Conservation (phyloP, 441 rosid genomes). For the Isatis lusitanica region DNA sequence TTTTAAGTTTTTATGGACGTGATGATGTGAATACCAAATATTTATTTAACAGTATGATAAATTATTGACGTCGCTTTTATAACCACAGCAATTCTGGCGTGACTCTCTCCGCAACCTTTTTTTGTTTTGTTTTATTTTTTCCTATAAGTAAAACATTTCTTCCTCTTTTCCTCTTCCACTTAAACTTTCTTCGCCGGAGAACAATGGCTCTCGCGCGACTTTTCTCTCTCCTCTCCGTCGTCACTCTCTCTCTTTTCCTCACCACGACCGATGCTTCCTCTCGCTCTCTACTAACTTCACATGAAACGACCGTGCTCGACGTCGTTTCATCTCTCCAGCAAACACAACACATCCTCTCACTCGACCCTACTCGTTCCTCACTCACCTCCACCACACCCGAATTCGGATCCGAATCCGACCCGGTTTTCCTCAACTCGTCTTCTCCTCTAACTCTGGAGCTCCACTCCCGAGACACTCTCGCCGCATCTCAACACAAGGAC, state of each 20-base stretch:
- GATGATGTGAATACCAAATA: slow-evolving; percentile 4
- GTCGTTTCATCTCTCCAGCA: slow-evolving; percentile 54
- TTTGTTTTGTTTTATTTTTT: not conserved
- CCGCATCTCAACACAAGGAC: slow-evolving; percentile 45
- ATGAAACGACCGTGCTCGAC: slow-evolving; percentile 44
- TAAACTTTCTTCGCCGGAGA: slow-evolving; percentile 14
- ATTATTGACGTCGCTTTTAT: slow-evolving; percentile 29
- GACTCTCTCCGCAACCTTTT: slow-evolving; percentile 24
- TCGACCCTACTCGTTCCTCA: slow-evolving; percentile 42
- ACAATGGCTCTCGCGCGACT: slow-evolving; percentile 20
- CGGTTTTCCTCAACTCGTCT: slow-evolving; percentile 34
- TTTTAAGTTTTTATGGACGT: too few species aligned
- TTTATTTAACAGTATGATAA: not conserved
- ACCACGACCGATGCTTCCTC: slow-evolving; percentile 34
- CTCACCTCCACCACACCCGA: slow-evolving; percentile 7
- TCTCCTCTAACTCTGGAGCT: slow-evolving; percentile 56
- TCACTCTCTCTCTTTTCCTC: slow-evolving; percentile 22
- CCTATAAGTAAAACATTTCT: slow-evolving; percentile 26
- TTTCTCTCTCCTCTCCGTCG: slow-evolving; percentile 25
- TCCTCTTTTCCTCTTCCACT: slow-evolving; percentile 13
- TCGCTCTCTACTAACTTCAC: slow-evolving; percentile 34
- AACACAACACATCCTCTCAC: slow-evolving; percentile 51
- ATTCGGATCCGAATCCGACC: not conserved
- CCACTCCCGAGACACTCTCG: slow-evolving; percentile 57
- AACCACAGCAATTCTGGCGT: slow-evolving; percentile 32